phyloP scores from a whole-genome alignment of 2,329 filamentous ascomycete species.

The Microsporum canis region DNA sequence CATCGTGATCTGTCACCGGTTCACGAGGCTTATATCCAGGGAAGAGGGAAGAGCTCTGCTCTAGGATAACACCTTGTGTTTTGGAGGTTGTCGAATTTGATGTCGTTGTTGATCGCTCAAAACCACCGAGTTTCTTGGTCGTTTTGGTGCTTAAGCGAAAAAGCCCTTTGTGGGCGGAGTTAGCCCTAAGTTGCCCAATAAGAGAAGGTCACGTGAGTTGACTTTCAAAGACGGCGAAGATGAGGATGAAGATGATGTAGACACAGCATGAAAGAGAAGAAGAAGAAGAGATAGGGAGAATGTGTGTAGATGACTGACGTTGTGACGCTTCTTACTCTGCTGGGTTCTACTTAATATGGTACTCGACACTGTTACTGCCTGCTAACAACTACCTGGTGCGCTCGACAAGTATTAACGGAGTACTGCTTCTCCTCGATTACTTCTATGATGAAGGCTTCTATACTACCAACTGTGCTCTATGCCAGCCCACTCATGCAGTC shows the following conservation, averaged over 20 bases:
- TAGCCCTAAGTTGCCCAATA: constrained; percentile 32
- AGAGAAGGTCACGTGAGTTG: constrained; percentile 20
- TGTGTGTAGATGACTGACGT: too few relatives aligned
- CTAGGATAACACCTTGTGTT: constrained; percentile 32
- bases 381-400: too few relatives aligned
- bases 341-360: too few relatives aligned
- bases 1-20: constrained; percentile 45
- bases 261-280: background rate
- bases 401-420: too few relatives aligned
- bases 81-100: constrained; percentile 35
- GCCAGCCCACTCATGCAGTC: too few relatives aligned
- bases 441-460: too few relatives aligned
- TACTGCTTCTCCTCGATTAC: too few relatives aligned
- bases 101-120: constrained; percentile 35
- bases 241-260: background rate
- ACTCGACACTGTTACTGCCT: too few relatives aligned
- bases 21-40: constrained; percentile 32
- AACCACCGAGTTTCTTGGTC: constrained; percentile 34
- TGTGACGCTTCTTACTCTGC: too few relatives aligned
- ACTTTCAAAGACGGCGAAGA: background rate
- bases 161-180: constrained; percentile 13
- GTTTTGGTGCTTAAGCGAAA: constrained; percentile 11
- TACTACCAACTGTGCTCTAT: too few relatives aligned
- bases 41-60: constrained; percentile 31
- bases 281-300: background rate